These are phyloP conservation scores for Leptosphaerulina australis DNA, from an alignment of 2,329 filamentous ascomycete genomes.

Conservation along the genomic window DNA sequence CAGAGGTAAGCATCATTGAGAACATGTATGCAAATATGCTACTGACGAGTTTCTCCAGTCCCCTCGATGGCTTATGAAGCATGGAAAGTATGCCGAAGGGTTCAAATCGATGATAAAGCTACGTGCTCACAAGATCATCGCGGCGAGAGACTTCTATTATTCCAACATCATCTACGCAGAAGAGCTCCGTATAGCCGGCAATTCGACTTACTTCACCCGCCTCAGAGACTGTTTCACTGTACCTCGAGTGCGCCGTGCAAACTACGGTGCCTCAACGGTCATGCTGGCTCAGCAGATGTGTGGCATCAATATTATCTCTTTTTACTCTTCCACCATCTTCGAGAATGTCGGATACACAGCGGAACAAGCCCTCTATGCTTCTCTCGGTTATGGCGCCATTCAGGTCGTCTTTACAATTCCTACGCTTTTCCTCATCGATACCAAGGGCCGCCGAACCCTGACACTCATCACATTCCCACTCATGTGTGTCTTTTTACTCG, in stretches of 20 bases:
- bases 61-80: constrained; percentile 50
- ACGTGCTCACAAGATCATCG: constrained; percentile 44
- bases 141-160: constrained; percentile 48
- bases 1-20: constrained; percentile 27
- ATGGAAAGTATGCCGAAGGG: constrained; percentile 47
- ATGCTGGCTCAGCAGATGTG: constrained; percentile 51
- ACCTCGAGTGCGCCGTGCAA: constrained; percentile 47
- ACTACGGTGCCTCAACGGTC: constrained; percentile 49
- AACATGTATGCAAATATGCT: background rate
- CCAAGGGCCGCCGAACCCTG: constrained; percentile 45
- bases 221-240: constrained; percentile 56
- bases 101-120: constrained; percentile 57
- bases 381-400: constrained; percentile 46
- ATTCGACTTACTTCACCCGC: constrained; percentile 49
- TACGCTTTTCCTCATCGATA: constrained; percentile 49
- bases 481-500: constrained; percentile 47
- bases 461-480: constrained; percentile 44
- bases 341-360: constrained; percentile 54
- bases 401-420: constrained; percentile 47
- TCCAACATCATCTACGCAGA: constrained; percentile 45
- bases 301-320: constrained; percentile 74
- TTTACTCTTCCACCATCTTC: constrained; percentile 78
- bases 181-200: constrained; percentile 42
- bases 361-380: constrained; percentile 43
- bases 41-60: constrained; percentile 24